Percentiles rank a stretch among this genome's conserved stretches.
Evolutionary conservation across 148 eudicot species (phyloP).

Genomic region (Amaranthus cruentus): DNA sequence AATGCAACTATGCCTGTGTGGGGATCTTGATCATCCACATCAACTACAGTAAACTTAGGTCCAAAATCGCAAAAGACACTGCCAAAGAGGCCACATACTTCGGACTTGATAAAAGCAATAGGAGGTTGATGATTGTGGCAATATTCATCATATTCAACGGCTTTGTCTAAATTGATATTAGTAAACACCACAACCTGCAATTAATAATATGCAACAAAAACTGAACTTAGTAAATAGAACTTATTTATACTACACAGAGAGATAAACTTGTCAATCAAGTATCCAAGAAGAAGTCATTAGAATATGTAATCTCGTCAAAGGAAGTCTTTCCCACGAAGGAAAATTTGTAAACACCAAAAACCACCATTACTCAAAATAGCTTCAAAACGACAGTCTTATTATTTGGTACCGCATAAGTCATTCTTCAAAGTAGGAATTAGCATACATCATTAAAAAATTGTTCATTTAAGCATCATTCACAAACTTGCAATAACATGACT

Average conservation of each 20-base stretch:
- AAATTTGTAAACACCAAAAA: not conserved
- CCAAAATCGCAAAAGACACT: slow-evolving; percentile 70
- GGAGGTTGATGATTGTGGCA: slow-evolving; percentile 67
- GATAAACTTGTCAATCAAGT: not conserved
- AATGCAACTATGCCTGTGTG: slow-evolving; percentile 66
- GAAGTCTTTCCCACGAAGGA: not conserved
- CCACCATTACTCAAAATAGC: not conserved
- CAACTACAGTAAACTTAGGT: slow-evolving; percentile 55
- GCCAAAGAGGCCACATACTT: slow-evolving; percentile 67
- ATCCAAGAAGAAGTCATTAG: not conserved
- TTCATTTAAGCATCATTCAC: not conserved
- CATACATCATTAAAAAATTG: not conserved
- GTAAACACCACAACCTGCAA: slow-evolving; percentile 63
- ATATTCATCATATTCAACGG: slow-evolving; percentile 57
- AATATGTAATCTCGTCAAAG: not conserved
- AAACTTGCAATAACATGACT: not conserved
- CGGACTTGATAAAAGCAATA: slow-evolving; percentile 61
- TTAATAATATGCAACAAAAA: not conserved
- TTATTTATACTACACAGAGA: not conserved
- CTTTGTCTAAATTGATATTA: slow-evolving; percentile 47
- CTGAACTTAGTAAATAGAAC: not conserved
- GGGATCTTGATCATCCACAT: slow-evolving; percentile 66
- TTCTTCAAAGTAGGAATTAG: not conserved
- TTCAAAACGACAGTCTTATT: not conserved
- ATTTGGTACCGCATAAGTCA: not conserved